Evolutionary conservation across 257 asterid species (phyloP).

Genomic region (Solanum tarijense): DNA sequence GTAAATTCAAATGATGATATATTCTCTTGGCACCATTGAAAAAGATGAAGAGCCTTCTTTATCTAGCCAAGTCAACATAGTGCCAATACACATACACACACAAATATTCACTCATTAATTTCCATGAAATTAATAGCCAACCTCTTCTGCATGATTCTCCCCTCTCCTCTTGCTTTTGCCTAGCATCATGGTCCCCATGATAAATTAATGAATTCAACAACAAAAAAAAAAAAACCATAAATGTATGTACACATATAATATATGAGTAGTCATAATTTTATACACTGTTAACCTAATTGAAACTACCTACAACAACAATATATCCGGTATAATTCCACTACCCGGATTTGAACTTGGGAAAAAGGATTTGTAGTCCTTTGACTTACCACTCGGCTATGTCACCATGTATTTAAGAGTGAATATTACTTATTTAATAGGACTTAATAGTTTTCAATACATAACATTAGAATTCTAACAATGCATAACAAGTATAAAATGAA

Average conservation of each 20-base stretch:
- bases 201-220: not conserved
- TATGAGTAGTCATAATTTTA: not conserved
- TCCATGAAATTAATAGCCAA: not conserved
- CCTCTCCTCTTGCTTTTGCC: not conserved
- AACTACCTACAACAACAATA: not conserved
- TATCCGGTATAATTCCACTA: not conserved
- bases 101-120: not conserved
- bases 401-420: not conserved
- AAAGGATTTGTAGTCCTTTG: not conserved
- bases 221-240: too few relatives aligned
- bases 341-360: too few relatives aligned
- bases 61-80: not conserved
- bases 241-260: not conserved
- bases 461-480: not conserved
- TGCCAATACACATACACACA: not conserved
- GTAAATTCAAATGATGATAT: conserved; percentile 1
- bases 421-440: not conserved
- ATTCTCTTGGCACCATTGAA: conserved; percentile 9
- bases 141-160: not conserved
- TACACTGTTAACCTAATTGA: not conserved
- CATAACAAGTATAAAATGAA: not conserved
- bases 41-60: not conserved
- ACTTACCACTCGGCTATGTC: not conserved
- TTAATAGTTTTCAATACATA: not conserved
- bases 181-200: not conserved